Evolutionary conservation across 331 rosid species (phyloP).

Genomic region (Pyracantha coccinea): DNA sequence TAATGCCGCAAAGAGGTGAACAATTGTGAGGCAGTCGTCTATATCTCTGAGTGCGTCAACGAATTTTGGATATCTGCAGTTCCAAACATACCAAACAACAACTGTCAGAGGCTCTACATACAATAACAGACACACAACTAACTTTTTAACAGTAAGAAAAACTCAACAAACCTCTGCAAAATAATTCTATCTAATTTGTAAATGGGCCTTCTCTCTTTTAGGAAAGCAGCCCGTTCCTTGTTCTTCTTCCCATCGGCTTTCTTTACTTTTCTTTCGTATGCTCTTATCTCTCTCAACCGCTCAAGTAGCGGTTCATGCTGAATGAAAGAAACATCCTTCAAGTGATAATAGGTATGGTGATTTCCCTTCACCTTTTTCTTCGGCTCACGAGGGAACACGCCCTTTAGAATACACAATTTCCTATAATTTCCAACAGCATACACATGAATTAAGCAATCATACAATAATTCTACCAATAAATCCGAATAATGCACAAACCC

Average conservation of each 20-base stretch:
- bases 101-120: background rate
- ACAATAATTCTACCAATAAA: background rate
- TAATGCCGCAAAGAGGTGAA: conserved; percentile 85
- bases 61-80: conserved; percentile 76
- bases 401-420: conserved; percentile 84
- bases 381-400: conserved; percentile 86
- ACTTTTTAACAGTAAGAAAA: background rate
- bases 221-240: conserved; percentile 49
- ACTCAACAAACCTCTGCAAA: conserved; percentile 55
- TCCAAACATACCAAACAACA: conserved; percentile 6
- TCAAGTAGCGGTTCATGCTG: conserved; percentile 85
- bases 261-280: conserved; percentile 65
- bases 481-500: background rate
- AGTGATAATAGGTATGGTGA: conserved; percentile 85
- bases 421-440: conserved; percentile 28
- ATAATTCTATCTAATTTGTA: conserved; percentile 60
- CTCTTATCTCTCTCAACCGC: conserved; percentile 55
- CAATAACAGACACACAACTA: background rate
- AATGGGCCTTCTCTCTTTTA: conserved; percentile 44
- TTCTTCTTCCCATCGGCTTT: conserved; percentile 84
- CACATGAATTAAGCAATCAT: background rate
- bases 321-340: conserved; percentile 78
- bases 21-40: conserved; percentile 86
- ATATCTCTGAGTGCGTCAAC: conserved; percentile 84
- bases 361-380: conserved; percentile 91